Evolutionary conservation across 2,329 filamentous ascomycete species (phyloP), one percentile per base, ranked within the genome.

Genomic region (Fusarium oxysporum): DNA sequence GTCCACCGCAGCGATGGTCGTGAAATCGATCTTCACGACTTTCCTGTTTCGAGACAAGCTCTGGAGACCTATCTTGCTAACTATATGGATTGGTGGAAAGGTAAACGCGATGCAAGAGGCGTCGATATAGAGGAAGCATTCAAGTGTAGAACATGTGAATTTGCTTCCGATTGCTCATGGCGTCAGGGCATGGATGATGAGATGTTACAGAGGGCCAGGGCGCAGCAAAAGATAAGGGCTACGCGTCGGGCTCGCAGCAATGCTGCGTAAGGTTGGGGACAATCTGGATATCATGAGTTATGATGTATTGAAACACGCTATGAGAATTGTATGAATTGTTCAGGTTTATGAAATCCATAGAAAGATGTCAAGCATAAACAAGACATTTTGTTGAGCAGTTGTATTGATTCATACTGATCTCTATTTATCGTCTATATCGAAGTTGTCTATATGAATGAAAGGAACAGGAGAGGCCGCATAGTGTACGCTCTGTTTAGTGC

Each of bases 41-140:
- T 96, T 73, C 85, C 89, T 1, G 93, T 94, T 78, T 92, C 96
- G 62, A 84, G 87, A 0, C 80, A 85, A 2, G 85, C 85, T 6
- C 83, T 98, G 47, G 87, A 91, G 16, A 82, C 81, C 3, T 97
- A 97, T 78, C 80, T 97, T 6, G 79, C 83, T 1, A 86, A 89
- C 6, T 91, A 93, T 71, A 90, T 98, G 88, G 81, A 86, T n/a
- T 98, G 94, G 94, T 98, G 96, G 96, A 90, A 89, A 37, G 96
- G 95, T 2, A 86, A 92, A 75, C 85, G 95, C 21, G 83, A 88
- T 55, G 90, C 95, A 0, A 86, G 87, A 12, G 96, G 96, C 0
- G 95, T 98, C 6, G 86, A 89, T 11, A 87, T 97, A 11, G 92
- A 95, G 77, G 95, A 98, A 75, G 93, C 94, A 0, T 97, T 92